Conservation (phyloP, 345 rosid genomes). For the Eucalyptus cloeziana region DNA sequence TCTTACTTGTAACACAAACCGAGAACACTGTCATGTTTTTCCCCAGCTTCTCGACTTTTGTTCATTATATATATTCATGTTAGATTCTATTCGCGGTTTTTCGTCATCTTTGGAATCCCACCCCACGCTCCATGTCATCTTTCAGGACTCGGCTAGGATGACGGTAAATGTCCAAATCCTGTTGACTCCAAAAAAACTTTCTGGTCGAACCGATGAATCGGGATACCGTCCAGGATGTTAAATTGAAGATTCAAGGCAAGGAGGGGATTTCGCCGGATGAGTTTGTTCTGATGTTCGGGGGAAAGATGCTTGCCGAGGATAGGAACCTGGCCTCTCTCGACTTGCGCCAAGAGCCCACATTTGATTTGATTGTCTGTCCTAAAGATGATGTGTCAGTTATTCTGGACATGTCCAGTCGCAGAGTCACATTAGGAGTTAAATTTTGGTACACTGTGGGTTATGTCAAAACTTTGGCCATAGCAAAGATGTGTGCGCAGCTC, state of each 20-base stretch:
- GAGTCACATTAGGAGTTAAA: not conserved
- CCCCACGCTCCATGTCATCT: not conserved
- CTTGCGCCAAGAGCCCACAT: not conserved
- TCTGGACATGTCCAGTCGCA: not conserved
- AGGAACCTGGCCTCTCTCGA: not conserved
- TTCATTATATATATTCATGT: no score
- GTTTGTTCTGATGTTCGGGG: not conserved
- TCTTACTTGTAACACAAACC: not conserved
- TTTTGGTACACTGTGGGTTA: not conserved
- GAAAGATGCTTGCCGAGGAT: not conserved
- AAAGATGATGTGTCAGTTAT: not conserved
- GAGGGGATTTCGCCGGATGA: accelerated
- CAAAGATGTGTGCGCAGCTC: not conserved
- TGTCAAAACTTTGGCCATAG: not conserved
- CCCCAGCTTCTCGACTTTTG: no score
- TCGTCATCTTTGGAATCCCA: no score
- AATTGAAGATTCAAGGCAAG: not conserved
- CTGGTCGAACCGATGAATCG: not conserved
- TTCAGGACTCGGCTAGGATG: not conserved
- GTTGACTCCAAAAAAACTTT: not conserved
- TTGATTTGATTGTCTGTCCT: not conserved
- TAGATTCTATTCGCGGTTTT: no score
- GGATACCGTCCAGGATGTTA: not conserved
- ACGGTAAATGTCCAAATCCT: no score
- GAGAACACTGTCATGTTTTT: not conserved